phyloP scores from a whole-genome alignment of 1,139 yeast genomes.

The Nadsonia starkeyi-henricii region DNA sequence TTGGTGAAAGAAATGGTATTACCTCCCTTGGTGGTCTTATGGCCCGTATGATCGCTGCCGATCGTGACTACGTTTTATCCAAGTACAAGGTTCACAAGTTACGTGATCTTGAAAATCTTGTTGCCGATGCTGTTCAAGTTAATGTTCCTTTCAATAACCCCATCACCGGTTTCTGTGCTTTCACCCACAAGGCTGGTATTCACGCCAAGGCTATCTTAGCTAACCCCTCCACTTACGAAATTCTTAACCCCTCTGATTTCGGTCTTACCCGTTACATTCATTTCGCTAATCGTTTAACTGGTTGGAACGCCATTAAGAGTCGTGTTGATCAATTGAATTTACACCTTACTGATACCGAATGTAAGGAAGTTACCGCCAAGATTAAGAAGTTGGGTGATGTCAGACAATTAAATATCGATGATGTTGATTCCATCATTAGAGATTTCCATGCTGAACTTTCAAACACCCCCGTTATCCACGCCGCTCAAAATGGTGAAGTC shows the following conservation, averaged over 20 bases:
- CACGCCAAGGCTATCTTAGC: slow-evolving; percentile 98
- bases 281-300: slow-evolving; percentile 94
- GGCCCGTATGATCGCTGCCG: slow-evolving; percentile 99
- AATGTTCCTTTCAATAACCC: slow-evolving; percentile 97
- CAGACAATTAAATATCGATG: slow-evolving; percentile 87
- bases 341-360: slow-evolving; percentile 78
- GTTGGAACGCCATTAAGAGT: slow-evolving; percentile 98
- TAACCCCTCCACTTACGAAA: slow-evolving; percentile 95
- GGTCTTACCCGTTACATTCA: slow-evolving; percentile 93
- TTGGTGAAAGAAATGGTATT: slow-evolving; percentile 98
- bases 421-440: slow-evolving; percentile 91
- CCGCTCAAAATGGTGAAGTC: slow-evolving; percentile 4
- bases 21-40: slow-evolving; percentile 95
- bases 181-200: slow-evolving; percentile 98
- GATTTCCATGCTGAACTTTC: slow-evolving; percentile 66
- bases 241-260: slow-evolving; percentile 85
- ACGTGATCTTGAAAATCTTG: slow-evolving; percentile 89
- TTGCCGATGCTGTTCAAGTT: slow-evolving; percentile 94
- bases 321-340: slow-evolving; percentile 95
- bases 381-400: slow-evolving; percentile 92
- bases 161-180: slow-evolving; percentile 97
- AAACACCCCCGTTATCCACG: slow-evolving; percentile 26
- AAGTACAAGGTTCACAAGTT: slow-evolving; percentile 93
- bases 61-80: slow-evolving; percentile 87
- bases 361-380: slow-evolving; percentile 87